phyloP scores from a whole-genome alignment of 495 filamentous ascomycete species.

The Neurospora sp. region DNA sequence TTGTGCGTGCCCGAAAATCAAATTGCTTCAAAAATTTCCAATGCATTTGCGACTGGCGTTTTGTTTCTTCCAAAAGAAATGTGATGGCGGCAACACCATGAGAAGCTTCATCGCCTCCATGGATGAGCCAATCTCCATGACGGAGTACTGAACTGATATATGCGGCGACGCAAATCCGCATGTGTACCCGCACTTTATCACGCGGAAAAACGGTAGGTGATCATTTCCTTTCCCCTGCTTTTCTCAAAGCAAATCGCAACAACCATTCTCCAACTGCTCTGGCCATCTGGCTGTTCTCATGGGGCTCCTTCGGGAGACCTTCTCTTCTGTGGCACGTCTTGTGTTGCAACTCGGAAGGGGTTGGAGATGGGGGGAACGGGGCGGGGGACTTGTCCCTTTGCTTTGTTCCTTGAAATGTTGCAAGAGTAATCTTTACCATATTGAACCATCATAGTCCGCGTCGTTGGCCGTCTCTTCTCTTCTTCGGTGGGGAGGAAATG shows the following conservation, averaged over 20 bases:
- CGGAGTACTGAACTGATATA: neutral
- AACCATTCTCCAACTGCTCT: conserved; percentile 32
- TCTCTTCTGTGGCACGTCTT: conserved; percentile 33
- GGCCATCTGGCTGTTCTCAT: conserved; percentile 8
- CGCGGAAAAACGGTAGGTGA: neutral
- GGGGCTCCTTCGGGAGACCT: conserved; percentile 38
- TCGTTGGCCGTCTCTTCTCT: conserved; percentile 24
- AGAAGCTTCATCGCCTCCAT: neutral
- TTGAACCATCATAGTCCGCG: conserved; percentile 48
- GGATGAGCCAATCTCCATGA: neutral
- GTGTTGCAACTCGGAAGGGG: conserved; percentile 34
- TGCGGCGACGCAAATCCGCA: neutral
- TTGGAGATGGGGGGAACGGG: conserved; percentile 24
- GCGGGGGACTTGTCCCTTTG: neutral
- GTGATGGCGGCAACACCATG: neutral
- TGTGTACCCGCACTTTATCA: neutral
- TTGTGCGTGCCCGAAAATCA: neutral
- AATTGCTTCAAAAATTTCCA: neutral
- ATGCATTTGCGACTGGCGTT: neutral
- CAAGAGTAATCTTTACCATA: conserved; percentile 27
- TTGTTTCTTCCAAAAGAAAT: neutral
- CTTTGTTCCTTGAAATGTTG: conserved; percentile 23
- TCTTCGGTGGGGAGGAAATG: neutral
- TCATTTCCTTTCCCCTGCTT: neutral
- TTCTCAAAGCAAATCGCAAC: conserved; percentile 19